phyloP scores from a whole-genome alignment of 177 flowering plant species.

The Vitis hybrid region DNA sequence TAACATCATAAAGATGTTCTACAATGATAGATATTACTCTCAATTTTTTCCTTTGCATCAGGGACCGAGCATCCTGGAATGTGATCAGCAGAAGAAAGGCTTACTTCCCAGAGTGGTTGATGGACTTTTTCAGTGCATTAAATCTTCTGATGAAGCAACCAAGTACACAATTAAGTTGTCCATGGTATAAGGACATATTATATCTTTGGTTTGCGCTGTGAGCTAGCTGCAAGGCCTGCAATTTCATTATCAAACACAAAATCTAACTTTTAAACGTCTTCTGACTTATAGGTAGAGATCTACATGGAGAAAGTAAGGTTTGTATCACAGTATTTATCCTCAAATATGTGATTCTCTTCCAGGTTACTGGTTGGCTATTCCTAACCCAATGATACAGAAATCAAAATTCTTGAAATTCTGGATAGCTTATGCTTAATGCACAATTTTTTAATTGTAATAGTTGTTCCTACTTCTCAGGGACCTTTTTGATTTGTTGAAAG shows the following conservation, averaged over 20 bases:
- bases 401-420: not conserved
- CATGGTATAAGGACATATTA: conserved; percentile 49
- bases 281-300: conserved; percentile 69
- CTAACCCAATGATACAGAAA: not conserved
- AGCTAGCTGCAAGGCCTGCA: not conserved
- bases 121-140: conserved; percentile 52
- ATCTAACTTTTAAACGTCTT: not conserved
- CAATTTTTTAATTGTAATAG: not conserved
- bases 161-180: conserved; percentile 67
- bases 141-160: conserved; percentile 32
- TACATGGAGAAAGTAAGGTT: conserved; percentile 97
- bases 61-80: conserved; percentile 66
- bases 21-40: not conserved
- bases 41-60: conserved; percentile 20
- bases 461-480: conserved; percentile 46
- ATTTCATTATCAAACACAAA: not conserved
- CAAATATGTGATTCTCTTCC: not conserved
- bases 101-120: conserved; percentile 76
- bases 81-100: conserved; percentile 61
- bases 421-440: not conserved
- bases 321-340: conserved; percentile 17
- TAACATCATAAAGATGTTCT: not conserved
- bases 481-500: conserved; percentile 82
- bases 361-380: not conserved
- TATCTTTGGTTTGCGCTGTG: not conserved